Percentiles rank a stretch among this genome's conserved stretches.
These are phyloP conservation scores for Teunomyces atbi DNA, from an alignment of 805 yeast genomes.

Conservation along the genomic window DNA sequence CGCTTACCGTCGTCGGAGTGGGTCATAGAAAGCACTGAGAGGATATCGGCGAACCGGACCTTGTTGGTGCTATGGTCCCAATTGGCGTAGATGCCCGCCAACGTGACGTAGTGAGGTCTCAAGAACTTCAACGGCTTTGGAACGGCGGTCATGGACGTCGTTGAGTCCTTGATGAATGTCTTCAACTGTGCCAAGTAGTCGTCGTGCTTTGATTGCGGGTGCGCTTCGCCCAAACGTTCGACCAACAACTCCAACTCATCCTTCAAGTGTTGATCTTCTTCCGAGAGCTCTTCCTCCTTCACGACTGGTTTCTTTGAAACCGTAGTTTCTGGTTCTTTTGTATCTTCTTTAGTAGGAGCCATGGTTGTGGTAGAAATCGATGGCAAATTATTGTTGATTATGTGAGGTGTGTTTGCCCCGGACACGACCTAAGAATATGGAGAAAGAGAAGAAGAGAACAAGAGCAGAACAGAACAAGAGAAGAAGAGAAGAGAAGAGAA, in stretches of 20 bases:
- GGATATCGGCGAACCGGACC: slow-evolving; percentile 73
- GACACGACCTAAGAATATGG: not conserved
- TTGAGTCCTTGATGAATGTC: slow-evolving; percentile 79
- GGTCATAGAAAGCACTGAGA: slow-evolving; percentile 94
- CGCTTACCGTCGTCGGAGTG: slow-evolving; percentile 77
- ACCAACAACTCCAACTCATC: slow-evolving; percentile 84
- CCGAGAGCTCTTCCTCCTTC: slow-evolving; percentile 80
- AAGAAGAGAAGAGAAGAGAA: not conserved
- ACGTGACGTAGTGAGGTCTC: slow-evolving; percentile 77
- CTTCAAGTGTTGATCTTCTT: slow-evolving; percentile 88
- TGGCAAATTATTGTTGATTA: slow-evolving; percentile 3
- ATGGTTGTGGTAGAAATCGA: slow-evolving; percentile 14
- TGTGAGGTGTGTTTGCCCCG: not conserved
- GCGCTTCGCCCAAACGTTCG: slow-evolving; percentile 64
- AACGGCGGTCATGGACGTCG: slow-evolving; percentile 98
- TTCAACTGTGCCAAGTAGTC: slow-evolving; percentile 70
- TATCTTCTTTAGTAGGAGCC: slow-evolving; percentile 36
- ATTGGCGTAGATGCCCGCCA: slow-evolving; percentile 61
- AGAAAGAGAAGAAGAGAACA: not conserved
- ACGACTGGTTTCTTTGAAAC: slow-evolving; percentile 22
- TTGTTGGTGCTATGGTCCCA: slow-evolving; percentile 48
- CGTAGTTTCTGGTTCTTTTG: slow-evolving; percentile 11
- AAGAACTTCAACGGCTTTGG: slow-evolving; percentile 97
- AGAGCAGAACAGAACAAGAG: not conserved
- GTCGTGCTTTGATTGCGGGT: slow-evolving; percentile 46